Evolutionary conservation across 2,329 filamentous ascomycete species (phyloP).

Genomic region (Plenodomus biglobosus): DNA sequence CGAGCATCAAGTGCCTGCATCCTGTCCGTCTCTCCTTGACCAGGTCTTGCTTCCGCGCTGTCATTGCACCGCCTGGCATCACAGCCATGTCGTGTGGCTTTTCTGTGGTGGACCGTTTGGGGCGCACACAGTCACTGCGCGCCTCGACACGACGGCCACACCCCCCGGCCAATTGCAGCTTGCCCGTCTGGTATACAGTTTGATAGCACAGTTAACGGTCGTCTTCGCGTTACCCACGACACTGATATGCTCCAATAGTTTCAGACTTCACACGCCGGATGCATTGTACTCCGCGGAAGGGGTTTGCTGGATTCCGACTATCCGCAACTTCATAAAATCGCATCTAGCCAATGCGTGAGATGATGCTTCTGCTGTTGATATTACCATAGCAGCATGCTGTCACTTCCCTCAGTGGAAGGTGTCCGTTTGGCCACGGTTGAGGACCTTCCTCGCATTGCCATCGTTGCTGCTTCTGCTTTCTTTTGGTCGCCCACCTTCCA

Average conservation of each 20-base stretch:
- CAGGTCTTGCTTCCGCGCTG: not conserved
- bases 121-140: not conserved
- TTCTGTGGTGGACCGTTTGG: not conserved
- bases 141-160: too few species aligned
- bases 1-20: too few species aligned
- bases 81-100: not conserved
- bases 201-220: not conserved
- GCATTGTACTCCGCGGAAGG: not conserved
- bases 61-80: not conserved
- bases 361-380: not conserved
- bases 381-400: constrained; percentile 8
- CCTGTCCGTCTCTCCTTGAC: not conserved
- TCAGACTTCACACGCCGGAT: not conserved
- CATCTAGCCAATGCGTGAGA: not conserved
- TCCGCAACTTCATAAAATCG: not conserved
- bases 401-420: constrained; percentile 17
- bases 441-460: constrained; percentile 29
- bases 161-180: not conserved
- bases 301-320: not conserved
- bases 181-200: not conserved
- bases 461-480: constrained; percentile 34
- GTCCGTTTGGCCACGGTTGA: constrained; percentile 27
- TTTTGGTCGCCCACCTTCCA: constrained; percentile 34
- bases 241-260: not conserved
- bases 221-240: not conserved